A percentile compares a stretch with the other conserved stretches of the same genome.
These are phyloP conservation scores for Didymosphaeria variabile DNA, from an alignment of 2,329 filamentous ascomycete species.

Conservation along the genomic window DNA sequence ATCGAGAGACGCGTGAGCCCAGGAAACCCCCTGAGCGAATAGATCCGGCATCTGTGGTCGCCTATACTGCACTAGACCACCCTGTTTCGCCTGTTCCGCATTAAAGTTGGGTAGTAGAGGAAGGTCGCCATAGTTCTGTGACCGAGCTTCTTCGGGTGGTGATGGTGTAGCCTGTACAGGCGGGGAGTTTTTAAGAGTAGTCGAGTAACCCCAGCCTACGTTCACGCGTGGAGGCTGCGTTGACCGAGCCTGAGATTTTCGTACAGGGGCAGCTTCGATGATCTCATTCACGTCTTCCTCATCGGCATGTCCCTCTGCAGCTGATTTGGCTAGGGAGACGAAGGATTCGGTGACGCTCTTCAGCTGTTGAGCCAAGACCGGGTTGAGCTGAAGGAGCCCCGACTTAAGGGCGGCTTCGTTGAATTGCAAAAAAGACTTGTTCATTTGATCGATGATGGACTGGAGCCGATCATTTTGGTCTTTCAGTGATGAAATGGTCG, in stretches of 20 bases:
- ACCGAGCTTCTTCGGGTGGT: slow-evolving; percentile 5
- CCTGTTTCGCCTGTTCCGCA: slow-evolving; percentile 11
- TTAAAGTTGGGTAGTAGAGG: slow-evolving; percentile 20
- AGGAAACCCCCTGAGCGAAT: slow-evolving; percentile 31
- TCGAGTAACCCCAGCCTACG: slow-evolving; percentile 40
- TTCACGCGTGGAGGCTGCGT: slow-evolving; percentile 21
- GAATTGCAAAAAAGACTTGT: slow-evolving; percentile 72
- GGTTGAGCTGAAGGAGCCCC: slow-evolving; percentile 66
- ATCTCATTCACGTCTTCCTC: slow-evolving; percentile 48
- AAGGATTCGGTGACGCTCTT: slow-evolving; percentile 67
- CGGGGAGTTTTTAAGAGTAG: slow-evolving; percentile 7
- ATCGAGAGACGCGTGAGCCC: slow-evolving; percentile 12
- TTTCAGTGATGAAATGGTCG: slow-evolving; percentile 77
- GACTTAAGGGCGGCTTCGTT: slow-evolving; percentile 68
- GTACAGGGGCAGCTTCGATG: slow-evolving; percentile 17
- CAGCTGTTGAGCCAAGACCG: slow-evolving; percentile 67
- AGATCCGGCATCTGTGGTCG: slow-evolving; percentile 27
- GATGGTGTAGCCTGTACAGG: slow-evolving; percentile 2
- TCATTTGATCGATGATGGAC: slow-evolving; percentile 76
- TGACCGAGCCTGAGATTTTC: background rate
- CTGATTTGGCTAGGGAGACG: slow-evolving; percentile 61
- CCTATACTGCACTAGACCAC: slow-evolving; percentile 11
- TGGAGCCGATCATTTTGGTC: slow-evolving; percentile 75
- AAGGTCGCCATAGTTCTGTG: slow-evolving; percentile 2
- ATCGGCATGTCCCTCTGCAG: slow-evolving; percentile 44